Evolutionary conservation across 2,329 filamentous ascomycete genomes (phyloP).

Genomic region (Xylaria sp.): DNA sequence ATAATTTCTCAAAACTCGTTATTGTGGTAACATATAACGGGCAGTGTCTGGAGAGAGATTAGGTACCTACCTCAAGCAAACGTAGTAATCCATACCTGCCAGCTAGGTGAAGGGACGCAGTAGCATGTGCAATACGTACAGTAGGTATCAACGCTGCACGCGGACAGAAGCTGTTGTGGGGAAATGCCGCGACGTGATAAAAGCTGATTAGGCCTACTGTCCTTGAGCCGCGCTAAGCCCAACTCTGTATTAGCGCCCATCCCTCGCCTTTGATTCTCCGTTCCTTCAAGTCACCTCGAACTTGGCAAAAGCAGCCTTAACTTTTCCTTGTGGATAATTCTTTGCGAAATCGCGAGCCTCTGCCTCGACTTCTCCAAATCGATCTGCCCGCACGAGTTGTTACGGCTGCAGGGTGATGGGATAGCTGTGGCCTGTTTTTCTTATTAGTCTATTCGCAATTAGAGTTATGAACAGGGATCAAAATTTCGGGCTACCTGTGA

Average conservation of each 20-base stretch:
- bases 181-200: neutral
- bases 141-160: neutral
- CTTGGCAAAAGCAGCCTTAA: conserved; percentile 23
- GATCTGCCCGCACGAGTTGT: neutral
- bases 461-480: conserved; percentile 29
- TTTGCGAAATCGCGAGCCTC: conserved; percentile 20
- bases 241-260: conserved; percentile 17
- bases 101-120: too few species aligned
- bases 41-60: too few species aligned
- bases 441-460: neutral
- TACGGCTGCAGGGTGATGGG: neutral
- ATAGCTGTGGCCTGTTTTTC: neutral
- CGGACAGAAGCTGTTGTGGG: conserved; percentile 14
- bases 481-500: conserved; percentile 24
- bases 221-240: conserved; percentile 19
- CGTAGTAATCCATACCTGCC: too few species aligned
- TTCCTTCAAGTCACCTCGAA: neutral
- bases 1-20: too few species aligned
- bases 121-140: too few species aligned
- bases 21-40: too few species aligned
- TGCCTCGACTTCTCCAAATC: conserved; percentile 16
- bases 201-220: conserved; percentile 18
- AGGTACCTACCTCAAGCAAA: too few species aligned
- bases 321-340: conserved; percentile 33
- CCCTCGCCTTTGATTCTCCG: conserved; percentile 22